Evolutionary conservation across 441 rosid genomes (phyloP), one percentile per base, ranked within the genome.

Genomic region (Syzygium syzygioides): DNA sequence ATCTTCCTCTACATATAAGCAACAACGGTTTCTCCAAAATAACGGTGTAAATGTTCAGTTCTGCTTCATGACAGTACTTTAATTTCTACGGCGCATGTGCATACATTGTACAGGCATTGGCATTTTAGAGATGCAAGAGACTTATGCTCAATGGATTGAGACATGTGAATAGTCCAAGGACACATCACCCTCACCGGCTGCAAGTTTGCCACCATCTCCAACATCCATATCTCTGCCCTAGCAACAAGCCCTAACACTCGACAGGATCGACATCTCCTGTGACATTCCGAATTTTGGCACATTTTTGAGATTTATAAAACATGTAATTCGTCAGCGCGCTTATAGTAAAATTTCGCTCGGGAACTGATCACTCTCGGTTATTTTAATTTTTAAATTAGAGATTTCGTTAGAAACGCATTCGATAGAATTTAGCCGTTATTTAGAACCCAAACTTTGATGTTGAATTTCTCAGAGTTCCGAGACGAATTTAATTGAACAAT

Each of bases 211-310:
- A 52, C 64, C 56, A 87, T 95, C 71, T 89, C 95, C 57, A 64
- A 87, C 37, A 92, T 94, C n/a, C 71, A 86, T 3, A 92, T 95
- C 57, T 85, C 7, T 80, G 95, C 95, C 18, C 95, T 95, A 0
- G 93, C 86, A 59, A 83, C 87, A 9, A 95, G 95, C 87, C 95
- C 95, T 4, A 95, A 95, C 90, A 95, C 97, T n/a, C 2, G 96
- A 94, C 10, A 95, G 95, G 17, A 94, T 94, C 85, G 94, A 95
- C 54, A 25, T 94, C 54, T 68, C 90, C 6, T n/a, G n/a, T n/a
- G n/a, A n/a, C n/a, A n/a, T n/a, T n/a, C n/a, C n/a, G n/a, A n/a
- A n/a, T n/a, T n/a, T n/a, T n/a, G n/a, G n/a, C n/a, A n/a, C n/a
- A n/a, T n/a, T n/a, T n/a, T n/a, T n/a, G n/a, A n/a, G n/a, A n/a